phyloP scores from a whole-genome alignment of 805 yeast genomes.

The Spathaspora hagerdaliae region DNA sequence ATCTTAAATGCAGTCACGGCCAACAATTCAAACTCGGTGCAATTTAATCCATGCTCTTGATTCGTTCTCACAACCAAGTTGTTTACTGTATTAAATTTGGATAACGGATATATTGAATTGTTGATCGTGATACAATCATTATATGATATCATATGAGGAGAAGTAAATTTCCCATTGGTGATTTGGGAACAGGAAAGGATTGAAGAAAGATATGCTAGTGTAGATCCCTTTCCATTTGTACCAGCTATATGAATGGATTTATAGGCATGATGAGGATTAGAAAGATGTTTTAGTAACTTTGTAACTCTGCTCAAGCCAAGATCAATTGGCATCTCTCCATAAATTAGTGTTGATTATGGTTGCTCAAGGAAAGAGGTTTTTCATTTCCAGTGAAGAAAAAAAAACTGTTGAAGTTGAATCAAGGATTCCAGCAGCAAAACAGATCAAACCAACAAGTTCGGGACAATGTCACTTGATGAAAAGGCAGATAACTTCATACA shows the following conservation, averaged over 20 bases:
- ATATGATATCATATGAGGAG: constrained; percentile 75
- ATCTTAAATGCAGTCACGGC: constrained; percentile 83
- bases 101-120: constrained; percentile 48
- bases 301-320: constrained; percentile 33
- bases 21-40: constrained; percentile 84
- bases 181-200: constrained; percentile 47
- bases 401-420: too few relatives aligned
- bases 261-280: constrained; percentile 63
- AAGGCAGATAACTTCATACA: constrained; percentile 37
- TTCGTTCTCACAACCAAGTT: constrained; percentile 40
- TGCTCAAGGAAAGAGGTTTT: too few relatives aligned
- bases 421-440: too few relatives aligned
- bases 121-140: constrained; percentile 75
- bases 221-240: constrained; percentile 95
- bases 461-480: constrained; percentile 5
- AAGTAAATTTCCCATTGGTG: constrained; percentile 75
- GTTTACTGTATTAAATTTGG: constrained; percentile 44
- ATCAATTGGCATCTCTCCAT: constrained; percentile 31
- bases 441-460: too few relatives aligned
- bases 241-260: constrained; percentile 90
- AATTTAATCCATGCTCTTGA: constrained; percentile 42
- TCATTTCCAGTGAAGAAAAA: too few relatives aligned
- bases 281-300: constrained; percentile 39
- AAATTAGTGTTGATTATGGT: too few relatives aligned
- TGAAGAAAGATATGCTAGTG: constrained; percentile 75